phyloP scores from a whole-genome alignment of 164 flowering plant species.

The Litsea cubeba region DNA sequence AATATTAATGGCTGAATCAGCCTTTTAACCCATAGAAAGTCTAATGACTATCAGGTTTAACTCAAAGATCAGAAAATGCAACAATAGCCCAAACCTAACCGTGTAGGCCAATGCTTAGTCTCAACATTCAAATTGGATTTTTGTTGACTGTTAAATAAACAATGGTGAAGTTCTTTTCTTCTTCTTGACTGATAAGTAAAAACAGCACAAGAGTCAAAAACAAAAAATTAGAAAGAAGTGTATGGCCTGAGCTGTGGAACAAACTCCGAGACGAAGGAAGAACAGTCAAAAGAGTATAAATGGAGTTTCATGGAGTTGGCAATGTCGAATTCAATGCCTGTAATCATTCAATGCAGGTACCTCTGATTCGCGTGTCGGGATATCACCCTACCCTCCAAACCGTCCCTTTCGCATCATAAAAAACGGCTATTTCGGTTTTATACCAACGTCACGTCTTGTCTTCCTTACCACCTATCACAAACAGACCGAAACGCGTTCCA shows the following conservation, averaged over 20 bases:
- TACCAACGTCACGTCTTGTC: neutral
- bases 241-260: neutral
- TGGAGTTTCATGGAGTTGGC: constrained; percentile 7
- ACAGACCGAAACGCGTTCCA: neutral
- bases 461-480: neutral
- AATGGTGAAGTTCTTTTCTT: too few species aligned
- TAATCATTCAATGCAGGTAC: neutral
- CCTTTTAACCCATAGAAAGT: too few species aligned
- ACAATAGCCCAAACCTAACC: too few species aligned
- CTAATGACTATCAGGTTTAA: too few species aligned
- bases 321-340: constrained; percentile 4
- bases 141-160: too few species aligned
- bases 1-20: too few species aligned
- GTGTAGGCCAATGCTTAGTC: too few species aligned
- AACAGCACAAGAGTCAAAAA: too few species aligned
- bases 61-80: too few species aligned
- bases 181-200: too few species aligned
- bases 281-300: constrained; percentile 10
- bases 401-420: constrained; percentile 13
- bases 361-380: constrained; percentile 14
- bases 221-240: too few species aligned
- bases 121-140: too few species aligned
- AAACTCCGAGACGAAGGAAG: constrained; percentile 6
- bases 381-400: constrained; percentile 13
- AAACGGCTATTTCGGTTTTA: neutral